Conservation (phyloP, 2,329 filamentous ascomycete species). For the Alternaria postmessia region DNA sequence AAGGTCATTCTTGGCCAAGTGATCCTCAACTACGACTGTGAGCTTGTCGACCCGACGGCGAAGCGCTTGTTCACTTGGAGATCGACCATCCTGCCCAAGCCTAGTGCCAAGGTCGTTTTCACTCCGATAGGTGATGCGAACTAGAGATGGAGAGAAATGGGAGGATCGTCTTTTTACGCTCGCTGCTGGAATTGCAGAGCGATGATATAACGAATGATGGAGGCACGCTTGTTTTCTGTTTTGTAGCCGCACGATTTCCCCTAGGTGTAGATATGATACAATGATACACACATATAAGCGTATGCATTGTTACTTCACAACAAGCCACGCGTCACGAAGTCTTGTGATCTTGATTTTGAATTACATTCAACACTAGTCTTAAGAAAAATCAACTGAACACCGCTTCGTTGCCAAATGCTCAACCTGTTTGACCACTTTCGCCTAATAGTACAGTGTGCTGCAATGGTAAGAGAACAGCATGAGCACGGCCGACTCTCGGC, state of each 20-base stretch:
- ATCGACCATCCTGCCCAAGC: conserved; percentile 23
- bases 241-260: not conserved
- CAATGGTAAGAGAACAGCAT: not conserved
- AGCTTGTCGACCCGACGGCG: conserved; percentile 18
- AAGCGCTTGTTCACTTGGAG: conserved; percentile 22
- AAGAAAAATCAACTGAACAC: not conserved
- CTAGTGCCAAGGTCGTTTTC: conserved; percentile 19
- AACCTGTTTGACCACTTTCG: not conserved
- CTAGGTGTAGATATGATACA: not conserved
- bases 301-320: not conserved
- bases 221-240: not conserved
- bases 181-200: conserved; percentile 2
- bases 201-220: not conserved
- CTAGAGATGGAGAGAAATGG: not conserved
- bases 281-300: not conserved
- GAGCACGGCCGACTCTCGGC: not conserved
- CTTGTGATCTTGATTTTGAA: not conserved
- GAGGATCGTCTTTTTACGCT: not conserved
- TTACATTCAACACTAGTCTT: not conserved
- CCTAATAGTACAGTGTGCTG: not conserved
- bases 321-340: not conserved
- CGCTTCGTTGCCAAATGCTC: not conserved
- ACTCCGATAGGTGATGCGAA: conserved; percentile 4
- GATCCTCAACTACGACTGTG: conserved; percentile 27
- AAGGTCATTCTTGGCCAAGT: conserved; percentile 24